phyloP scores from a whole-genome alignment of 495 filamentous ascomycete genomes.

The Talaromyces stipitatus region DNA sequence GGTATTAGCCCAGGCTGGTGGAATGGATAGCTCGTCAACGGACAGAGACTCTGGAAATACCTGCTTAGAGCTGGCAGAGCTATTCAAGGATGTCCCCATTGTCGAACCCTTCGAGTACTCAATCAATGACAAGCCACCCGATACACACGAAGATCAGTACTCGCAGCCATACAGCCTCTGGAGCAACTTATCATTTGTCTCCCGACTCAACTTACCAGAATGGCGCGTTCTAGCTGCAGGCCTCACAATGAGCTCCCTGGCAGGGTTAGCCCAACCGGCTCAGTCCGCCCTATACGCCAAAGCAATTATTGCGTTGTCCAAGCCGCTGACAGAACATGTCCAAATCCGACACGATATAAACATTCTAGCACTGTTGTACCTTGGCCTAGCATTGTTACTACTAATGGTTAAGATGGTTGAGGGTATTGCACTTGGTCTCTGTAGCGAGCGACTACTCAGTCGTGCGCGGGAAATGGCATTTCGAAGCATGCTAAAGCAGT shows the following conservation, averaged over 20 bases:
- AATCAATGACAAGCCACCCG: not conserved
- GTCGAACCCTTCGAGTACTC: not conserved
- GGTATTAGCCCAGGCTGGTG: not conserved
- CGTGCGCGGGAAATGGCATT: slow-evolving; percentile 15
- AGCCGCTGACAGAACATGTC: not conserved
- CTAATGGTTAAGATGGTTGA: not conserved
- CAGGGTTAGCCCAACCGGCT: not conserved
- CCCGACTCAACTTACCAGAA: not conserved
- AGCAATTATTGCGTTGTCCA: not conserved
- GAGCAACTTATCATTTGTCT: not conserved
- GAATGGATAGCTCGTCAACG: not conserved
- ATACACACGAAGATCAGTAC: not conserved
- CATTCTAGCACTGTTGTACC: not conserved
- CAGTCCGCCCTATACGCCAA: not conserved
- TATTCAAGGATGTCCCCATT: too few relatives aligned
- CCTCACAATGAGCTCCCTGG: not conserved
- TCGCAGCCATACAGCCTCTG: not conserved
- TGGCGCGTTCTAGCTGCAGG: not conserved
- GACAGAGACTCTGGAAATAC: not conserved
- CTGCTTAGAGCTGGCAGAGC: not conserved
- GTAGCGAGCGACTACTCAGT: slow-evolving; percentile 12
- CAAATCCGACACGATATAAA: not conserved
- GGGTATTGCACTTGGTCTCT: slow-evolving; percentile 18
- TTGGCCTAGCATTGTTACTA: not conserved
- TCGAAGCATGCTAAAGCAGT: slow-evolving; percentile 9